These are phyloP conservation scores for Sextonia rubra DNA, from an alignment of 164 flowering plant species.

Conservation along the genomic window DNA sequence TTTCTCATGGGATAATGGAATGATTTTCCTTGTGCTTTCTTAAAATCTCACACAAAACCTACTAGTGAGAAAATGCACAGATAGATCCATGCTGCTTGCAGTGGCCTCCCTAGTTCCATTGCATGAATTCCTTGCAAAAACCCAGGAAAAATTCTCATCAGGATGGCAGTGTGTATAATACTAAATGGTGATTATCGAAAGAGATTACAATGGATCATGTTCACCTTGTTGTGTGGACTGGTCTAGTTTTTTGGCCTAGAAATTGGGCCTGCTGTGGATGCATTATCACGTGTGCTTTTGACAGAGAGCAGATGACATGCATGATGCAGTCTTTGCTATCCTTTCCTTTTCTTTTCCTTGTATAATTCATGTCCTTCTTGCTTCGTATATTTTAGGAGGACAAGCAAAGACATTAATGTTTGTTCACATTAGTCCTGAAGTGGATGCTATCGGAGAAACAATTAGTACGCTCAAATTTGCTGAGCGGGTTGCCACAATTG, in stretches of 20 bases:
- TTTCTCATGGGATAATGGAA: background rate
- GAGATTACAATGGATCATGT: background rate
- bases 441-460: constrained; percentile 65
- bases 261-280: background rate
- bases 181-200: too few species aligned
- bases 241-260: background rate
- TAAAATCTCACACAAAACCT: background rate
- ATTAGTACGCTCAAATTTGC: constrained; percentile 81
- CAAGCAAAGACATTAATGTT: constrained; percentile 99
- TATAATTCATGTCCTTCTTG: constrained; percentile 1
- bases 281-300: background rate
- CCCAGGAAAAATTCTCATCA: background rate
- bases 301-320: too few species aligned
- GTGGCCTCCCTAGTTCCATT: background rate
- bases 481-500: constrained; percentile 72
- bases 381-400: constrained; percentile 49
- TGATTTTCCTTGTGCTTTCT: background rate
- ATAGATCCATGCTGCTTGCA: too few species aligned
- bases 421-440: constrained; percentile 91
- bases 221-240: background rate
- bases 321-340: too few species aligned
- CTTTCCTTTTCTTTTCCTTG: background rate
- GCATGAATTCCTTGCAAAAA: background rate
- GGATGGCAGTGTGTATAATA: background rate
- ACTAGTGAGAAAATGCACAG: background rate